Evolutionary conservation across 306 rosid species (phyloP).

Genomic region (Lathyrus aphaca): DNA sequence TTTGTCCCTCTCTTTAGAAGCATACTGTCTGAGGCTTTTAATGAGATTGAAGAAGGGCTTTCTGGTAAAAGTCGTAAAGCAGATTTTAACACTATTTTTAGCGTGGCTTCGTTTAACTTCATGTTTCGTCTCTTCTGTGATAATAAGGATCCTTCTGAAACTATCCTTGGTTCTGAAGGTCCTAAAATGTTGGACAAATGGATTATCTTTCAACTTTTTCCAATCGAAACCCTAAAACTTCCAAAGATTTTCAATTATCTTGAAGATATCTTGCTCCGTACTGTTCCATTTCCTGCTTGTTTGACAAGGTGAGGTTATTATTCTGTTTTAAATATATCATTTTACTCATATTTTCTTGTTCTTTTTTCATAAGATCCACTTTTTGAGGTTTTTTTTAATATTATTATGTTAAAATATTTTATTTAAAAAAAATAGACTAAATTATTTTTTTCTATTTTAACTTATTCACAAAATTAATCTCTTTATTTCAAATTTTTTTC

Average conservation of each 20-base stretch:
- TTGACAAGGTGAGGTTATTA: conserved; percentile 19
- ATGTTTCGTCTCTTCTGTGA: conserved; percentile 54
- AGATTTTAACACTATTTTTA: conserved; percentile 37
- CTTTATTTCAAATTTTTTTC: too few species aligned
- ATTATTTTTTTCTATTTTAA: too few species aligned
- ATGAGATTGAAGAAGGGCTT: conserved; percentile 43
- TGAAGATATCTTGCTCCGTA: conserved; percentile 62
- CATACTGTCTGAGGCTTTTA: conserved; percentile 39
- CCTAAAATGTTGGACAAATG: conserved; percentile 43
- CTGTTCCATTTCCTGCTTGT: conserved; percentile 51
- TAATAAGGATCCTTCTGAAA: conserved; percentile 32
- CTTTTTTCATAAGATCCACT: not conserved
- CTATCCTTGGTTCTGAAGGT: conserved; percentile 44
- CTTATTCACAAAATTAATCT: too few species aligned
- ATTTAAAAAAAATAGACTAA: too few species aligned
- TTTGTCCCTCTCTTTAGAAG: conserved; percentile 57
- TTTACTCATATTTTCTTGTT: not conserved
- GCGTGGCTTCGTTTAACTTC: conserved; percentile 49
- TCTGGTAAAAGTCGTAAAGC: conserved; percentile 8
- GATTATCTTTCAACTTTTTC: conserved; percentile 59
- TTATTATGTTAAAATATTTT: too few species aligned
- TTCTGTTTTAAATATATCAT: not conserved
- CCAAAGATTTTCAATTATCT: conserved; percentile 53
- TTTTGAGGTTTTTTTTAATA: too few species aligned
- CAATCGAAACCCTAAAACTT: conserved; percentile 44